Evolutionary conservation across 2,329 filamentous ascomycete species (phyloP), one percentile per base, ranked within the genome.

Genomic region (Ramichloridium luteum): DNA sequence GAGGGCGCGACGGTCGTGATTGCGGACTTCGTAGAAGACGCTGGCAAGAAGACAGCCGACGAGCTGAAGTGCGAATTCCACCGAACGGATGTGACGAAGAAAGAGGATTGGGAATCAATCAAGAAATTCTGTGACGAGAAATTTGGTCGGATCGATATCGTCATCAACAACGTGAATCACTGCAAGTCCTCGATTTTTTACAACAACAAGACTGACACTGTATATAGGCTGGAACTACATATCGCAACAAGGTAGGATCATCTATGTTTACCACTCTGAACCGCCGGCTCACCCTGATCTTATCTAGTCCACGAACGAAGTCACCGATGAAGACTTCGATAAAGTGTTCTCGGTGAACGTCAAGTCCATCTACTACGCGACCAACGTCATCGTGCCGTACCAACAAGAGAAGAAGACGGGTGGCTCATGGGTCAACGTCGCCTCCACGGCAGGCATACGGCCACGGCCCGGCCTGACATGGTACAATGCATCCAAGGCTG

Each of bases 401-500:
- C 68, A 80, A 26, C 54, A 78, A 17, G 64, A 66, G 35, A 57
- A 68, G 36, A 65, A 67, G 1, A 63, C 68, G 5, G 67, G 70
- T 0, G 76, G 72, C 0, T 66, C 59, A 15, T 75, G 81, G 34
- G 68, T 81, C 33, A 75, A 77, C 37, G 70, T 80, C 30, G 73
- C 76, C 1, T 77, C 71, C 2, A 77, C 75, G 0, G 75, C 74
- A 0, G 74, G 67, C 3, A 62, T 65, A 5, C 57, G 77, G 15
- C 77, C 76, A 0, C 61, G 76, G 14, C 71, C 72, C 0, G 69
- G 73, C 0, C 47, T 80, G 27, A 74, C 75, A 2, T 80, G 76
- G 75, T 80, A 80, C 47, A 80, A 79, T 47, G 72, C 75, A 1
- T 72, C 68, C 26, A 81, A 81, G 50, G 74, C 70, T 0, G 76